Evolutionary conservation across 2,329 filamentous ascomycete genomes (phyloP).

Genomic region (Graphilbum sp.): DNA sequence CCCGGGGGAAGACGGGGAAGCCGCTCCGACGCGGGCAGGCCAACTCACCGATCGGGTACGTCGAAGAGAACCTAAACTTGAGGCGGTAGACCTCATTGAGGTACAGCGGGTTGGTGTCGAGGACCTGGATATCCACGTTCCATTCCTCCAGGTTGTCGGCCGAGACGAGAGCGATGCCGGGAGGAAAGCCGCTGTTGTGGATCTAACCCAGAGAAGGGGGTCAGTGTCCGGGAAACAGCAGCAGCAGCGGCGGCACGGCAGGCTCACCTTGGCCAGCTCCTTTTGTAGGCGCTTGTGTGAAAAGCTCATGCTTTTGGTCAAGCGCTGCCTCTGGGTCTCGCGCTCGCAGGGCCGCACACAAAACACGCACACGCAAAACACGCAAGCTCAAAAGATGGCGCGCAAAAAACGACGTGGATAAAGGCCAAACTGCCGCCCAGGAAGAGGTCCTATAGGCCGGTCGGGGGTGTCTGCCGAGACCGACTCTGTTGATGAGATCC

Average conservation of each 20-base stretch:
- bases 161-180: slow-evolving; percentile 62
- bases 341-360: too few relatives aligned
- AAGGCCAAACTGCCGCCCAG: too few relatives aligned
- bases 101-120: slow-evolving; percentile 86
- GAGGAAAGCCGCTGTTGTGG: slow-evolving; percentile 34
- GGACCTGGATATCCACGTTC: slow-evolving; percentile 79
- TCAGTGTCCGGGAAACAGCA: background rate
- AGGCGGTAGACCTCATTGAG: slow-evolving; percentile 63
- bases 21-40: too few relatives aligned
- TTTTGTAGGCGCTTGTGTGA: slow-evolving; percentile 42
- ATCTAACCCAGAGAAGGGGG: slow-evolving; percentile 24
- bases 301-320: slow-evolving; percentile 16
- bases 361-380: too few relatives aligned
- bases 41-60: slow-evolving; percentile 76
- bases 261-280: slow-evolving; percentile 38
- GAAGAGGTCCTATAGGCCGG: too few relatives aligned
- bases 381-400: too few relatives aligned
- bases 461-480: too few relatives aligned
- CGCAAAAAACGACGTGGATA: too few relatives aligned
- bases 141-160: slow-evolving; percentile 78
- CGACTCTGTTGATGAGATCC: too few relatives aligned
- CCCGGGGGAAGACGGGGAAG: too few relatives aligned
- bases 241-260: background rate
- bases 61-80: slow-evolving; percentile 68
- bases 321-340: too few relatives aligned